Base-by-base conservation (phyloP, 768 basidiomycete species). In the Hypsizygus marmoreus region DNA sequence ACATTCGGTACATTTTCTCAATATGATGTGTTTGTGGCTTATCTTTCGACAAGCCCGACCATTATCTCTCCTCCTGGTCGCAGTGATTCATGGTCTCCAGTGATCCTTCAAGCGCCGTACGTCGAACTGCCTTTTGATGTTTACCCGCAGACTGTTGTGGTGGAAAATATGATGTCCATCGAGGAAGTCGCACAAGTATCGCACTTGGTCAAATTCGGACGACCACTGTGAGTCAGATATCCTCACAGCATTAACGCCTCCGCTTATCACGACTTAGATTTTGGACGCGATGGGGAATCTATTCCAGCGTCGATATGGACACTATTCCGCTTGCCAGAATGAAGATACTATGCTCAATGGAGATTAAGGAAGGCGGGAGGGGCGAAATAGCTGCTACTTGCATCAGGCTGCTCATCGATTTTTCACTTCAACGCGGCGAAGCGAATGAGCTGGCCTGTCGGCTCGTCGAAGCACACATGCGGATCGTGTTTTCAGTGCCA, bases 71-170 rank as follows among this genome's bases (percentile, higher is more conserved):
- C 33, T 2, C 32, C n/a, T 9, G 32, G 17, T 12, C 33, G 40
- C 1, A 19, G 41, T 12, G 34, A 40, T 10, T 34, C 34, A 3
- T 6, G 4, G 32, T 30, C n/a, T 9, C 23, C 6, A 26, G 8
- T 6, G 6, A 13, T 22, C 17, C 4, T 37, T 14, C 11, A 40
- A 2, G 14, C 36, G 4, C 48, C 47, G 10, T 48, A 41, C 17
- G 47, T 48, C 2, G 40, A 48, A 12, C 40, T 48, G 14, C 47
- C 47, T 42, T 48, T 42, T 11, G 47, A 48, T 19, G 10, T 37
- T n/a, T 36, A 35, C 20, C 13, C 4, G 12, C 17, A 17, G 8
- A 8, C 24, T 8, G 20, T 24, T n/a, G 13, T 2, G 9, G 36
- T 38, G n/a, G 36, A 22, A 5, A 6, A n/a, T n/a, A 19, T 20